Evolutionary conservation across 208 protist genomes (phyloP).

Genomic region (Acanthamoeba lenticulata): DNA sequence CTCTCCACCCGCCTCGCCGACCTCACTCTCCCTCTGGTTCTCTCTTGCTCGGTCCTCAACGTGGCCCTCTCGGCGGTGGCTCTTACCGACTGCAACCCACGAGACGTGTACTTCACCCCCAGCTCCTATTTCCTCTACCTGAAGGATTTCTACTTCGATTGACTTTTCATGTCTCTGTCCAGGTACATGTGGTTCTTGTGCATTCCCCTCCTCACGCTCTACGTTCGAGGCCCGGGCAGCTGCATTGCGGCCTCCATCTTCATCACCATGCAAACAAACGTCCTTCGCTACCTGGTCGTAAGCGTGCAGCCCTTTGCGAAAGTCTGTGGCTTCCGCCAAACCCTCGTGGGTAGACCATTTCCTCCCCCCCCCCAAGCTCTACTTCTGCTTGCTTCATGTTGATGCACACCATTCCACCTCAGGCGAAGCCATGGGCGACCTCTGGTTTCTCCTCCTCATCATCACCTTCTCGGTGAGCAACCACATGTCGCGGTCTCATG

Average conservation of each 20-base stretch:
- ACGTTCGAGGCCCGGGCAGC: neutral
- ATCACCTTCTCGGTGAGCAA: neutral
- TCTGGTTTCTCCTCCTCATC: neutral
- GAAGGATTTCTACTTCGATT: neutral
- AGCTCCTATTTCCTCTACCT: neutral
- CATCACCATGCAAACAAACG: neutral
- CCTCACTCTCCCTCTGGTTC: neutral
- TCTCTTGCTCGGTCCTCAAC: neutral
- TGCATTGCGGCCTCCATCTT: neutral
- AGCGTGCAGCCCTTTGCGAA: neutral
- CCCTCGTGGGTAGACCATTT: neutral
- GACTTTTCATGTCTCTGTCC: neutral
- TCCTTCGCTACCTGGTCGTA: neutral
- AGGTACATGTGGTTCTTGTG: neutral
- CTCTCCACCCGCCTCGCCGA: neutral
- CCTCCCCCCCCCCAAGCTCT: neutral
- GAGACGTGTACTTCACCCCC: neutral
- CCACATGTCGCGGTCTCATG: neutral
- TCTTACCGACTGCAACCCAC: constrained; percentile 7
- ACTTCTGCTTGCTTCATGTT: neutral
- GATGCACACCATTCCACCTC: no score
- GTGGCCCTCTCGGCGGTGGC: neutral
- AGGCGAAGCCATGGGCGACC: neutral
- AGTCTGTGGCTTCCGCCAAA: neutral
- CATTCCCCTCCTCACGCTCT: neutral